Evolutionary conservation across 1,284 basidiomycete species (phyloP).

Genomic region (Microbotryum violaceum): DNA sequence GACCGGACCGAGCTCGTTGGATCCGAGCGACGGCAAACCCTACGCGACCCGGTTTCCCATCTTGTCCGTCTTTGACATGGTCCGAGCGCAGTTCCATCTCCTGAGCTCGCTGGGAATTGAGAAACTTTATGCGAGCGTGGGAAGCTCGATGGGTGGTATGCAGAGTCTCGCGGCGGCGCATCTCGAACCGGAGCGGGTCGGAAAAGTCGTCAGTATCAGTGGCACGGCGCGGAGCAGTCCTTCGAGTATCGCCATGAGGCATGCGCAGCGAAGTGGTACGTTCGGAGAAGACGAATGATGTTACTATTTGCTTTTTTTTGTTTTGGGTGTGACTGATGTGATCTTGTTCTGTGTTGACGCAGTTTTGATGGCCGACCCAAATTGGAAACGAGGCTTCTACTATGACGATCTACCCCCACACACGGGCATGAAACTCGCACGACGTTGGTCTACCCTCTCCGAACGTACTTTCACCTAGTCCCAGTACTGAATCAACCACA

Average conservation of each 20-base stretch:
- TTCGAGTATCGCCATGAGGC: conserved; percentile 88
- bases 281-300: background rate
- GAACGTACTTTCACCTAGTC: background rate
- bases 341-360: conserved; percentile 12
- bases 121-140: conserved; percentile 83
- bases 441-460: conserved; percentile 55
- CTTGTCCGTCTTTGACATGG: conserved; percentile 93
- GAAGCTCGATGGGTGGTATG: conserved; percentile 96
- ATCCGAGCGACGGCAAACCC: conserved; percentile 58
- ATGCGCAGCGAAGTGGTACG: conserved; percentile 82
- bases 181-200: conserved; percentile 81
- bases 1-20: conserved; percentile 79
- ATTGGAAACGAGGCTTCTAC: conserved; percentile 99
- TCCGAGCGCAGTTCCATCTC: conserved; percentile 75
- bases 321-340: background rate
- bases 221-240: conserved; percentile 88
- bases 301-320: too few relatives aligned
- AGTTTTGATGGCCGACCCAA: conserved; percentile 98
- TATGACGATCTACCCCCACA: conserved; percentile 92
- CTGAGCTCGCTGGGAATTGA: conserved; percentile 78
- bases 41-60: conserved; percentile 91
- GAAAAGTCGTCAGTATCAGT: conserved; percentile 83
- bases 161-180: conserved; percentile 92
- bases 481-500: background rate
- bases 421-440: conserved; percentile 95